Evolutionary conservation across 31 red algal genomes (phyloP).

Genomic region (Porphyra umbilicalis): DNA sequence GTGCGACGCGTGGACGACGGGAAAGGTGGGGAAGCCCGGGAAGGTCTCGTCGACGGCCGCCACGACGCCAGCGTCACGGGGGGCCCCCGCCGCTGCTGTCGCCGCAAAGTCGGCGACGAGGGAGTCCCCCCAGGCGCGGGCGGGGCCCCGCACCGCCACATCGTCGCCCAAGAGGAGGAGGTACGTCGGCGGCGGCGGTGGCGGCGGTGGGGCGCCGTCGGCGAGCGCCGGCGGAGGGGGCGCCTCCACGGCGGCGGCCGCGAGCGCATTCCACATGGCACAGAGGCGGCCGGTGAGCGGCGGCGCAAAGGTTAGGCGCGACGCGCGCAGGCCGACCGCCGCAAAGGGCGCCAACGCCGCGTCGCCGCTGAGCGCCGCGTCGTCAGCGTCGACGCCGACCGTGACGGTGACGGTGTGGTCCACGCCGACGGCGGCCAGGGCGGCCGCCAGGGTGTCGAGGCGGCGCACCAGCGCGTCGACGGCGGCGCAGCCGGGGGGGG

Average conservation of each 20-base stretch:
- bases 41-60: not conserved
- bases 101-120: not conserved
- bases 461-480: not conserved
- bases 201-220: no score
- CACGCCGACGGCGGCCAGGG: no score
- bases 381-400: not conserved
- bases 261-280: not conserved
- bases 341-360: not conserved
- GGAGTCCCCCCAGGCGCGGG: not conserved
- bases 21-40: not conserved
- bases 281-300: not conserved
- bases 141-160: not conserved
- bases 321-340: not conserved
- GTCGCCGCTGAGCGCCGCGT: not conserved
- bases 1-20: not conserved
- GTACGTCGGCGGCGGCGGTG: not conserved
- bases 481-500: no score
- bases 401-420: not conserved
- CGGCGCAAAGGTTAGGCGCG: not conserved
- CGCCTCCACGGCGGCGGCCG: no score
- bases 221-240: no score
- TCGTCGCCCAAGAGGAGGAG: not conserved
- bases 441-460: not conserved
- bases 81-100: no score
- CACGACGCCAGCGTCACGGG: not conserved